These are phyloP conservation scores for Misopates orontium DNA, from an alignment of 257 asterid genomes.

Conservation along the genomic window DNA sequence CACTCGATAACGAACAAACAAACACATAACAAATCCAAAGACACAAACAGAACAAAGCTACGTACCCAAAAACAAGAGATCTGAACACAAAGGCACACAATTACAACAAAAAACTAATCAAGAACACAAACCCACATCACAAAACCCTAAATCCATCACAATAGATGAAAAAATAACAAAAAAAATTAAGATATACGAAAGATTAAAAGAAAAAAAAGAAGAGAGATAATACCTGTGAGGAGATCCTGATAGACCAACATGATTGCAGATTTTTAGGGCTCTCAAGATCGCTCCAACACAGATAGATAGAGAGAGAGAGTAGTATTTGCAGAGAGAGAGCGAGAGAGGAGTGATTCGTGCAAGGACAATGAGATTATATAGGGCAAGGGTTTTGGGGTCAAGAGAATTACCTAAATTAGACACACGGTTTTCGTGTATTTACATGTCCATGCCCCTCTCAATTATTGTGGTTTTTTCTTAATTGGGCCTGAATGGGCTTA, in stretches of 20 bases:
- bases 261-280: constrained; percentile 14
- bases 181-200: background rate
- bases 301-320: constrained; percentile 35
- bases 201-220: background rate
- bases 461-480: too few relatives aligned
- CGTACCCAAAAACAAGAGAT: background rate
- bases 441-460: background rate
- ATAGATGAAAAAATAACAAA: background rate
- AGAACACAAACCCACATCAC: background rate
- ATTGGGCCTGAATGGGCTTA: background rate
- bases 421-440: background rate
- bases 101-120: background rate
- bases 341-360: constrained; percentile 6
- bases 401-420: background rate
- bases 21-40: too few relatives aligned
- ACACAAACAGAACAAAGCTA: background rate
- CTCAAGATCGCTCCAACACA: constrained; percentile 25
- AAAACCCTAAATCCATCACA: background rate
- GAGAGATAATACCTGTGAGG: constrained; percentile 43
- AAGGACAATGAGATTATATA: constrained; percentile 27
- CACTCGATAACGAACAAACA: too few relatives aligned
- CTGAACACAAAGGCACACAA: background rate
- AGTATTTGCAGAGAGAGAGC: constrained; percentile 20
- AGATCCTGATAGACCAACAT: constrained; percentile 76
- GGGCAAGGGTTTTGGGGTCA: constrained; percentile 40